Percentiles rank a stretch among this genome's conserved stretches.
Conservation (phyloP, 805 yeast genomes). For the Aciculoconidium aculeatum region DNA sequence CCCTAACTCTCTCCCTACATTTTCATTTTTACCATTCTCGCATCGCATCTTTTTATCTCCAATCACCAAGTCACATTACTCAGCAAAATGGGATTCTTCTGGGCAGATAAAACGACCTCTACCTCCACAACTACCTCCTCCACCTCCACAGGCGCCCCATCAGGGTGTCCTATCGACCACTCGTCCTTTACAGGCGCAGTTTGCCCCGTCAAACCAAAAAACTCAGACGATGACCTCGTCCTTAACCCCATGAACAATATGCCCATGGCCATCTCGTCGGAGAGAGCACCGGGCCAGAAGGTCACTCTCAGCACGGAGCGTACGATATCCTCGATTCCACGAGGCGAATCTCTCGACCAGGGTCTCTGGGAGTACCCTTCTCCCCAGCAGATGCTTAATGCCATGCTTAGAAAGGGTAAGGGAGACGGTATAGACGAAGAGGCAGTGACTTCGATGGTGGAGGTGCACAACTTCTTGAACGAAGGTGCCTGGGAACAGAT, state of each 20-base stretch:
- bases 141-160: conserved; percentile 7
- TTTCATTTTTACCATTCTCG: neutral
- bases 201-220: conserved; percentile 31
- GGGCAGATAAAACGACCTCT: conserved; percentile 48
- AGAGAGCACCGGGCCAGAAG: conserved; percentile 73
- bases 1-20: no score
- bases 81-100: conserved; percentile 83
- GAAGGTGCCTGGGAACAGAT: conserved; percentile 98
- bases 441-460: conserved; percentile 95
- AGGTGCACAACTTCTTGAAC: conserved; percentile 89
- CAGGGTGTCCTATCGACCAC: conserved; percentile 31
- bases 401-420: conserved; percentile 93
- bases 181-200: conserved; percentile 19
- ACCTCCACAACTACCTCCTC: conserved; percentile 10
- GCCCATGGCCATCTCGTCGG: conserved; percentile 68
- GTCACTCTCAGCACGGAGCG: conserved; percentile 76
- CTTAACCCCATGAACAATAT: conserved; percentile 84
- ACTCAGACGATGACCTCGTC: conserved; percentile 19
- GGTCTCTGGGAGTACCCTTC: conserved; percentile 99
- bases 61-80: no score
- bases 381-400: conserved; percentile 98
- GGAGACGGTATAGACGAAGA: conserved; percentile 85
- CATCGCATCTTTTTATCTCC: no score
- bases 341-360: conserved; percentile 56
- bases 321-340: conserved; percentile 79